A percentile compares a stretch with the other conserved stretches of the same genome.
Conservation (phyloP, 257 asterid species). For the Catharanthus roseus region DNA sequence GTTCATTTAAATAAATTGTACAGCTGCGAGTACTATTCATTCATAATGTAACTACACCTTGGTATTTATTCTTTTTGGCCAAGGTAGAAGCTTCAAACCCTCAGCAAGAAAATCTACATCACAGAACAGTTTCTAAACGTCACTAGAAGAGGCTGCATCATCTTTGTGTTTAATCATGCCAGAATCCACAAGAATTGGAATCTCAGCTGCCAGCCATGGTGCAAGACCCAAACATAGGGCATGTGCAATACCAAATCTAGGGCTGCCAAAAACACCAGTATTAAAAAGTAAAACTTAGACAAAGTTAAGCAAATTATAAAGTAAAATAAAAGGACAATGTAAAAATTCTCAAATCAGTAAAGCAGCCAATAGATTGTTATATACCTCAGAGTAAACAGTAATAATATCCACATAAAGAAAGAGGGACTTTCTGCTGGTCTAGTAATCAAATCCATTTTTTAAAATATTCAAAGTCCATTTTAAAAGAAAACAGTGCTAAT, state of each 20-base stretch:
- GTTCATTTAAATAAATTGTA: conserved; percentile 4
- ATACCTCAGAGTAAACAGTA: neutral
- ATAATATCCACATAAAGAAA: neutral
- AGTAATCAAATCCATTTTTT: neutral
- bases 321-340: neutral
- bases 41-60: neutral
- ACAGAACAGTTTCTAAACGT: conserved; percentile 29
- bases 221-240: conserved; percentile 93
- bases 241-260: conserved; percentile 91
- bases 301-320: conserved; percentile 3
- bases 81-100: conserved; percentile 10
- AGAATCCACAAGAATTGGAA: conserved; percentile 85
- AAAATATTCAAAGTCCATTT: neutral
- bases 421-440: neutral
- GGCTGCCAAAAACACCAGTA: conserved; percentile 35
- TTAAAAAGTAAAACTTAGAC: neutral
- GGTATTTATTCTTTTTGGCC: conserved; percentile 13
- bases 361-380: neutral
- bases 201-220: conserved; percentile 96
- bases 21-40: conserved; percentile 6
- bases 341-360: neutral
- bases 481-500: neutral
- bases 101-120: conserved; percentile 6
- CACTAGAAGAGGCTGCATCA: conserved; percentile 55
- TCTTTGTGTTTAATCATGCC: conserved; percentile 95